These are phyloP conservation scores for Coemansia sp. DNA, from an alignment of 371 early-diverging fungal species.

Conservation along the genomic window DNA sequence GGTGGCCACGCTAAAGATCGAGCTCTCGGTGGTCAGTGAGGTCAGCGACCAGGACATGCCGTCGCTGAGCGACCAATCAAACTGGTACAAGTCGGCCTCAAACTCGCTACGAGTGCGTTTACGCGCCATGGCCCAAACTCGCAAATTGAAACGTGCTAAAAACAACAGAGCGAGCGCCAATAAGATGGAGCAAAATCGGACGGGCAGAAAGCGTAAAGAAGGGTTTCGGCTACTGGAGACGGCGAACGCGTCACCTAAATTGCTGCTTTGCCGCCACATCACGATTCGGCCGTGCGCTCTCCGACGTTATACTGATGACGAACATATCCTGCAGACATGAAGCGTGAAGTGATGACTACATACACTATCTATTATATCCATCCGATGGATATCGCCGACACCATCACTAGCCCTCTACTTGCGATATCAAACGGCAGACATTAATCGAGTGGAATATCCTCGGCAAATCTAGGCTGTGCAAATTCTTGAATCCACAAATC, in stretches of 20 bases:
- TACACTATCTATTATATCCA: neutral
- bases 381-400: neutral
- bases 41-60: conserved; percentile 24
- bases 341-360: neutral
- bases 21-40: conserved; percentile 24
- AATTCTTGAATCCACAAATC: no score
- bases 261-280: no score
- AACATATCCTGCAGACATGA: no score
- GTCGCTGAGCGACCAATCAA: conserved; percentile 26
- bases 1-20: conserved; percentile 9
- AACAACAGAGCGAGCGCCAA: neutral
- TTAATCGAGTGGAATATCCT: neutral
- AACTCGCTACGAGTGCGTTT: conserved; percentile 9
- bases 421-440: neutral
- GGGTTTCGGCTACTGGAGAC: neutral
- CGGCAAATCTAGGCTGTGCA: neutral
- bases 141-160: no score
- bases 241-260: neutral
- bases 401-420: neutral
- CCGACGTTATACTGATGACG: no score
- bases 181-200: neutral
- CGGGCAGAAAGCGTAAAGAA: no score
- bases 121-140: neutral
- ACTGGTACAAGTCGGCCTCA: conserved; percentile 8
- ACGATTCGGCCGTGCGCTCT: no score